Base-by-base conservation (phyloP, 495 filamentous ascomycete genomes). In the Annulohypoxylon maeteangense region DNA sequence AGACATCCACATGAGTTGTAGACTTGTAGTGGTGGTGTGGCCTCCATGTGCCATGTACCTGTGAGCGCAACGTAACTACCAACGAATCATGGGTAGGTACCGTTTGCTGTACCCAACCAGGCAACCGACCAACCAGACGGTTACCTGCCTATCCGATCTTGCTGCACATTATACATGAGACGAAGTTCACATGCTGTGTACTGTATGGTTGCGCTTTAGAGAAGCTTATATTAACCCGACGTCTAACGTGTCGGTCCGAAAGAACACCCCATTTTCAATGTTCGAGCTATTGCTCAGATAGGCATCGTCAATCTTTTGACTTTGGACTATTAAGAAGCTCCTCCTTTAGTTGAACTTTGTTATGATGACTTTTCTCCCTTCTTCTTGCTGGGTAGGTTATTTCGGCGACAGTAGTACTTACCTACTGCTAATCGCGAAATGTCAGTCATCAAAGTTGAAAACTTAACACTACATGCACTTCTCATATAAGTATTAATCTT, bases 151-250 rank as follows among this genome's bases (percentile, higher is more conserved):
- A 54, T 54, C 50, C 29, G 50, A 54, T 34, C 50, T 34, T 54
- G 14, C 12, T 18, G 36, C 11, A 12, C 4, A 40, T 29, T 54
- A 51, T 34, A 48, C 20, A 29, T 42, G 22, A 51, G 63, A 66
- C 55, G n/a, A 31, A 59, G 36, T 29, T 14, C 44, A 29, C 25
- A 48, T 29, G 22, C 3, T 29, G 48, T 12, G 51, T 12, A 7
- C 47, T n/a, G 16, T n/a, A 18, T 7, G 3, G 40, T 16, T 22
- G 10, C 16, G 42, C 62, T 65, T 54, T 11, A 25, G 36, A 18
- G 55, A 44, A 47, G 38, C 32, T 67, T 59, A 53, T 67, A 22
- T 58, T 22, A 22, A 44, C 27, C 54, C n/a, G 14, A 50, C 34
- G 23, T 63, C 1, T 16, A 38, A 58, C 32, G 12, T 12, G 38